These are phyloP conservation scores for Coemansia sp. DNA, from an alignment of 192 early-diverging fungal species.

Conservation along the genomic window DNA sequence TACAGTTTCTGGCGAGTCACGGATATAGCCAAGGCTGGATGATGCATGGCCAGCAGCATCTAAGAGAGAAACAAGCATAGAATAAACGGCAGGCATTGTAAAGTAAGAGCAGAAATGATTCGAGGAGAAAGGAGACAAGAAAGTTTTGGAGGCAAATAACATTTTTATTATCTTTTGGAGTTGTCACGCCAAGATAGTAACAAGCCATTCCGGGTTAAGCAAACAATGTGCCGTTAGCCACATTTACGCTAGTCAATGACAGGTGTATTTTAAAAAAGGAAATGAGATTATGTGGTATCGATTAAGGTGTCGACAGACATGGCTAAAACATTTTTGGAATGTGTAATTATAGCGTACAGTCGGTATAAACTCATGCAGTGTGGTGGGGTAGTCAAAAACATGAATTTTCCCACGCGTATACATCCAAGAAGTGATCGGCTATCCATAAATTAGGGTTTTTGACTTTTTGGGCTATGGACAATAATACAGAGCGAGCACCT, in stretches of 20 bases:
- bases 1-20: slow-evolving; percentile 20
- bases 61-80: background rate
- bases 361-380: too few species aligned
- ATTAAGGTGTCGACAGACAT: background rate
- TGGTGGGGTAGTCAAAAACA: background rate
- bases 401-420: background rate
- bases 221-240: slow-evolving; percentile 1
- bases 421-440: background rate
- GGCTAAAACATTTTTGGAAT: background rate
- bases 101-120: background rate
- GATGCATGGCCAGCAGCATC: background rate
- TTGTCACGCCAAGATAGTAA: background rate
- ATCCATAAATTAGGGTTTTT: background rate
- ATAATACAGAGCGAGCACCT: too few species aligned
- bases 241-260: background rate
- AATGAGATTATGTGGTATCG: background rate
- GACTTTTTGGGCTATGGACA: background rate
- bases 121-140: background rate
- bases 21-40: background rate
- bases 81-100: slow-evolving; percentile 4
- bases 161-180: background rate
- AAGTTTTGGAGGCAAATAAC: background rate
- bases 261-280: background rate
- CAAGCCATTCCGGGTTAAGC: background rate
- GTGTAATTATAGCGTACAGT: background rate